Evolutionary conservation across 2,329 filamentous ascomycete genomes (phyloP), one percentile per base, ranked within the genome.

Genomic region (Cercospora nicotianae): DNA sequence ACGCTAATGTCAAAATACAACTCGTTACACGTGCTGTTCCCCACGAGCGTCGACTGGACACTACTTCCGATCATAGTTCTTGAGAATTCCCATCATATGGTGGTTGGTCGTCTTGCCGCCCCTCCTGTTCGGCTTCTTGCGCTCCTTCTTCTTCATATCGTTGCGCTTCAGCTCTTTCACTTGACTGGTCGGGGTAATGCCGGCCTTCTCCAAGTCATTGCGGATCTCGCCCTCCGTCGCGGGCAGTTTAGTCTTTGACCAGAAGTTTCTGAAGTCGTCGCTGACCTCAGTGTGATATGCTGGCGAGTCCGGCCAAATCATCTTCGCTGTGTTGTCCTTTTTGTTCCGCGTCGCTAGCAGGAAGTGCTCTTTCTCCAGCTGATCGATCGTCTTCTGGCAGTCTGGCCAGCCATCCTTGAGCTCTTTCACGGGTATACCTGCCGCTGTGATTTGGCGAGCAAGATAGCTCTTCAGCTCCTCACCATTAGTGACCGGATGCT

Each of bases 331-430:
- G 76, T 91, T 90, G 78, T 98, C 94, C 83, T 98, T 98, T 81
- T 95, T 96, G 65, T 94, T 94, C 69, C 94, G 88, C 23, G 92
- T 91, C 5, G 97, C 92, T 39, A 98, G 85, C 57, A 98, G 85
- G 79, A 90, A 90, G 76, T 94, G 90, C 77, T 91, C 87, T 48
- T 81, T 81, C 82, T 97, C 94, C 62, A 99, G 85, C 73, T 87
- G 84, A 70, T 91, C 87, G 77, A 99, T 91, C 9, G 91, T 87
- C 20, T 90, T 87, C 69, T 94, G 89, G 76, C 93, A 96, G 74
- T 90, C 90, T 26, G 90, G 89, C 95, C 95, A 99, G 70, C 95
- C 95, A 78, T 99, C 95, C 81, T 97, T 96, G 69, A 99, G 86
- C 75, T 97, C 93, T 79, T 93, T 93, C 70, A 98, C 92, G 42